Evolutionary conservation across 116 monocot genomes (phyloP).

Genomic region (Posidonia oceanica): DNA sequence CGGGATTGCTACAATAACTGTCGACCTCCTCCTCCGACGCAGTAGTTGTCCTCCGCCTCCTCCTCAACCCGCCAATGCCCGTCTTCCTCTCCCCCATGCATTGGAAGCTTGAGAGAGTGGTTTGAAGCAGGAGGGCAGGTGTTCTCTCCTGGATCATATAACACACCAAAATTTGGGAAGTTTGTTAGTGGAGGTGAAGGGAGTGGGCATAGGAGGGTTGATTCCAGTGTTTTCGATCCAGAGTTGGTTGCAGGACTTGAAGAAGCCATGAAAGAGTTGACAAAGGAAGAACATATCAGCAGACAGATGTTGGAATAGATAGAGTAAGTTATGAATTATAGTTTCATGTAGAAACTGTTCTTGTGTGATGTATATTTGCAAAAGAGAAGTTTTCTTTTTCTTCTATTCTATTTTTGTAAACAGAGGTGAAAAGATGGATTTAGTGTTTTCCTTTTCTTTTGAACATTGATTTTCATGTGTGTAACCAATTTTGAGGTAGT

Average conservation of each 20-base stretch:
- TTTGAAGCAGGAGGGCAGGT: slow-evolving; percentile 42
- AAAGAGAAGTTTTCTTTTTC: too few species aligned
- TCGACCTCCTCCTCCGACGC: too few species aligned
- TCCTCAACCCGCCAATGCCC: too few species aligned
- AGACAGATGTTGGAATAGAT: slow-evolving; percentile 5
- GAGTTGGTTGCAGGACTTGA: slow-evolving; percentile 16
- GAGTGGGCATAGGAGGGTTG: not conserved
- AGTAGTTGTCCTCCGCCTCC: too few species aligned
- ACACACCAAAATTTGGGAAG: slow-evolving; percentile 43
- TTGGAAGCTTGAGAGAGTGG: slow-evolving; percentile 48
- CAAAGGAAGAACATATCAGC: slow-evolving; percentile 16
- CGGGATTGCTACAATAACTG: too few species aligned
- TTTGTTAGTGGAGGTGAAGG: not conserved
- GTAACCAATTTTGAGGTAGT: too few species aligned
- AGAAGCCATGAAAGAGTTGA: slow-evolving; percentile 14
- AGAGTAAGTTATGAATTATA: not conserved
- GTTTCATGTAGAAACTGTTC: not conserved
- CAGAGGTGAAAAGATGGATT: too few species aligned
- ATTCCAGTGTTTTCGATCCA: slow-evolving; percentile 13
- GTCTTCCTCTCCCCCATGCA: too few species aligned
- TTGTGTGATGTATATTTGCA: too few species aligned
- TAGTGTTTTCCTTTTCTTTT: too few species aligned
- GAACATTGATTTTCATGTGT: too few species aligned
- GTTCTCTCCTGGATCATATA: slow-evolving; percentile 55
- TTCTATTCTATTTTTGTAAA: too few species aligned